phyloP scores from a whole-genome alignment of 2,329 filamentous ascomycete genomes.

The Beauveria asiatica region DNA sequence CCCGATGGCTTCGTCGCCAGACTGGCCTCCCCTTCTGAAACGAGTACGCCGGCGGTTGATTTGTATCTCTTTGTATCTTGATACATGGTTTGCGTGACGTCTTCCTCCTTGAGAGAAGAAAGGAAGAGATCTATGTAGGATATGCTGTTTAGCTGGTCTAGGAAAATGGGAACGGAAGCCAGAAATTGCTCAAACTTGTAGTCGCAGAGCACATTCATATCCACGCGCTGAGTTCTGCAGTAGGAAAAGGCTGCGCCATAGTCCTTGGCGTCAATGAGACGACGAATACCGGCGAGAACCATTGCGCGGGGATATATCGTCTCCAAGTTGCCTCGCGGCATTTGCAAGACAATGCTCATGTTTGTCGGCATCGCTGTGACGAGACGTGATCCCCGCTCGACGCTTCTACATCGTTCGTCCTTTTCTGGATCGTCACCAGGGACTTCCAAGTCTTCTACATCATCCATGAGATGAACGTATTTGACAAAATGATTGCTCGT shows the following conservation, averaged over 20 bases:
- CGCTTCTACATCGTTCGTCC: conserved; percentile 84
- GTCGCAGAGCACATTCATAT: conserved; percentile 96
- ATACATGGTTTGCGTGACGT: conserved; percentile 91
- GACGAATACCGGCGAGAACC: conserved; percentile 81
- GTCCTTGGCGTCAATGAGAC: conserved; percentile 68
- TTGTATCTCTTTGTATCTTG: conserved; percentile 61
- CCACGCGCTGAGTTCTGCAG: conserved; percentile 87
- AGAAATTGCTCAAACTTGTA: conserved; percentile 85
- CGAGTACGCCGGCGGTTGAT: conserved; percentile 11
- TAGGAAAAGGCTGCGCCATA: conserved; percentile 79
- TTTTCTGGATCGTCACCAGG: conserved; percentile 82
- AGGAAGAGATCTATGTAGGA: conserved; percentile 86
- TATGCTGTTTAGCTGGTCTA: conserved; percentile 74
- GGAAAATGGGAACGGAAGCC: conserved; percentile 62
- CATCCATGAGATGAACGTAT: conserved; percentile 69
- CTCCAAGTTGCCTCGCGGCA: conserved; percentile 92
- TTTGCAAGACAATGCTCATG: conserved; percentile 81
- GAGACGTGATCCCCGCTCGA: conserved; percentile 81
- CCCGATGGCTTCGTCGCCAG: conserved; percentile 15
- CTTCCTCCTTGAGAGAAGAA: conserved; percentile 78
- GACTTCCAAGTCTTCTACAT: conserved; percentile 68
- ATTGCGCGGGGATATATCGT: conserved; percentile 90
- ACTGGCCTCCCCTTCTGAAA: conserved; percentile 11
- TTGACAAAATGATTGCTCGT: conserved; percentile 90
- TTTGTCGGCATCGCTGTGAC: conserved; percentile 84